These are phyloP conservation scores for Podaxis pistillaris DNA, from an alignment of 768 basidiomycete genomes.

Conservation along the genomic window DNA sequence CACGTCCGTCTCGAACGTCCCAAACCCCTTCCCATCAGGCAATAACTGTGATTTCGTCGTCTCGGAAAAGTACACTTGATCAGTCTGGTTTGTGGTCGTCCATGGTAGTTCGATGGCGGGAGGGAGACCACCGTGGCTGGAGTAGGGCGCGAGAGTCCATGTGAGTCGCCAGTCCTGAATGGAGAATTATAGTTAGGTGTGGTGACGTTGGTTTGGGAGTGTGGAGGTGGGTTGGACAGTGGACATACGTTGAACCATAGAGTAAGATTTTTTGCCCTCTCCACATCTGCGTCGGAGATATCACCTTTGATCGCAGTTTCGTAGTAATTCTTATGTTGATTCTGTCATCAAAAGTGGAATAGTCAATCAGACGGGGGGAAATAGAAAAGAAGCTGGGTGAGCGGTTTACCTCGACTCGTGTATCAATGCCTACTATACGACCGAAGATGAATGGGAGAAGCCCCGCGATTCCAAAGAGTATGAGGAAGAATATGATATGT, in stretches of 20 bases:
- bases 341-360: conserved; percentile 20
- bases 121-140: conserved; percentile 31
- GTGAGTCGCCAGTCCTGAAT: conserved; percentile 31
- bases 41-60: conserved; percentile 31
- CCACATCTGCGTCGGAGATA: conserved; percentile 31
- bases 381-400: neutral
- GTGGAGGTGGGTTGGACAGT: neutral
- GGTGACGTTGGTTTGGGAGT: neutral
- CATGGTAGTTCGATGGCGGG: conserved; percentile 31
- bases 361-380: neutral
- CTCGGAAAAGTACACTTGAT: conserved; percentile 38
- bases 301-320: conserved; percentile 36
- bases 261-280: conserved; percentile 25
- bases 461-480: conserved; percentile 27
- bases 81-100: conserved; percentile 14
- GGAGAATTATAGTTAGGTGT: neutral
- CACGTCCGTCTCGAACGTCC: conserved; percentile 30
- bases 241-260: conserved; percentile 21
- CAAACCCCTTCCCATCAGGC: conserved; percentile 35
- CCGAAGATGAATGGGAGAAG: conserved; percentile 35
- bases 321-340: conserved; percentile 30
- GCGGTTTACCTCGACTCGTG: conserved; percentile 27
- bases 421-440: conserved; percentile 33
- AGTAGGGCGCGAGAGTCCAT: conserved; percentile 40
- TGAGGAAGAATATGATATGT: conserved; percentile 33